Base-by-base conservation (phyloP, 768 basidiomycete species). In the Rhizopogon salebrosus region DNA sequence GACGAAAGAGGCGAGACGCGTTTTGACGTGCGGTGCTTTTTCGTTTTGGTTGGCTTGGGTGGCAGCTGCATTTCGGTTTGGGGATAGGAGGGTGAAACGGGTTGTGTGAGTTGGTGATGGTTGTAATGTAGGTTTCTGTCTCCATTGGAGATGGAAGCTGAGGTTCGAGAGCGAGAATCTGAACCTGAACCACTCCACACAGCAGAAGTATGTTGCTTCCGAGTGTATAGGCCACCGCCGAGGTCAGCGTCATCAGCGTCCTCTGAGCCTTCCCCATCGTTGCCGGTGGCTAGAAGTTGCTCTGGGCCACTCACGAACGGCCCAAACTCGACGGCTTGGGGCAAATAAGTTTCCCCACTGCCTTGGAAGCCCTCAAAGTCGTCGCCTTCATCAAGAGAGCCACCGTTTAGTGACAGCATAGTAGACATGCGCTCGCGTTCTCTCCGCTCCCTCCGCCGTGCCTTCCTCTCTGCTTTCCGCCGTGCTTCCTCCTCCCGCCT, bases 291-390 rank as follows among this genome's bases (percentile, higher is more conserved):
- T 48, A 48, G 52, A 8, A 22, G 45, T 9, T 42, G 49, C 36
- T 54, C 55, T 43, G 55, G 45, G 23, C 49, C 56, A 8, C 62
- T 55, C 13, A 56, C 57, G 53, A 65, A 72, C 2, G 69, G 64
- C 18, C 62, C 63, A 51, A 64, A 67, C 4, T 70, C 69, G 41
- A 37, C 27, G 4, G 41, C 41, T 22, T 10, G 26, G 10, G 38
- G 18, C 2, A 29, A 8, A 3, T 4, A 18, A 36, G 52, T 59
- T 29, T 52, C 56, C 1, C 70, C 76, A 55, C 80, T 77, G 6
- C 83, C 85, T 55, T 79, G 84, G 67, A 86, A 87, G 0, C 84
- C 85, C 60, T 88, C 84, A 54, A 89, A 86, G 11, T 73, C 72
- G 4, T 69, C 75, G 5, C 66, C 64, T 13, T 65, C 62, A 14